Conservation (phyloP, 768 basidiomycete genomes). For the Grammothele lineata region DNA sequence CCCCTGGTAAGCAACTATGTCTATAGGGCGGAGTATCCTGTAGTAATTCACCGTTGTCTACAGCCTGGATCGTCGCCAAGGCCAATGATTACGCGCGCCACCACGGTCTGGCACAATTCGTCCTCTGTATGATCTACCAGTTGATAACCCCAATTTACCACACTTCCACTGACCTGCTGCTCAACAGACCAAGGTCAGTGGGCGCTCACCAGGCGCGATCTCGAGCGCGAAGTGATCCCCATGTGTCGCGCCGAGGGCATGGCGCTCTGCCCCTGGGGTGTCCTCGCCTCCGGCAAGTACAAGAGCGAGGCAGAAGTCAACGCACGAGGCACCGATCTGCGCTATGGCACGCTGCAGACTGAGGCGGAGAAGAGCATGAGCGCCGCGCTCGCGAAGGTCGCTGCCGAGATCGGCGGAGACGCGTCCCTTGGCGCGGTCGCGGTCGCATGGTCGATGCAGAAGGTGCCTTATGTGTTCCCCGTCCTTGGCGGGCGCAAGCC, state of each 20-base stretch:
- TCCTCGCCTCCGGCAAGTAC: constrained; percentile 4
- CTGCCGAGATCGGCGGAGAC: constrained; percentile 38
- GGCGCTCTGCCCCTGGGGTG: constrained; percentile 20
- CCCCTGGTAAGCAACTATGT: constrained; percentile 7
- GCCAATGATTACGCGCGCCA: constrained; percentile 37
- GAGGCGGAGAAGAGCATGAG: constrained; percentile 28
- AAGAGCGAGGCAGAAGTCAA: no score
- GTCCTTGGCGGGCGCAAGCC: constrained; percentile 16
- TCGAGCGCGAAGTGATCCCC: constrained; percentile 41
- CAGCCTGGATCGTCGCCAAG: constrained; percentile 32
- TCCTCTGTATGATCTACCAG: constrained; percentile 7
- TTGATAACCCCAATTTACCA: background rate
- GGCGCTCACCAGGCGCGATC: constrained; percentile 29
- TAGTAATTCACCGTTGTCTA: background rate
- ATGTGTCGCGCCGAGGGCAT: constrained; percentile 25
- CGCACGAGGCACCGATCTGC: constrained; percentile 1
- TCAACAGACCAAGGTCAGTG: constrained; percentile 38
- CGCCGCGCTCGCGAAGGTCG: constrained; percentile 43
- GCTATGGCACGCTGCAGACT: constrained; percentile 29
- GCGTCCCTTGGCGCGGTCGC: background rate
- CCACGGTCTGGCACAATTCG: constrained; percentile 28
- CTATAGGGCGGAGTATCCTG: background rate
- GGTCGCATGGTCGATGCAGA: constrained; percentile 19
- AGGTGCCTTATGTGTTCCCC: constrained; percentile 3
- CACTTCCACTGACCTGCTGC: background rate